Percentiles rank a stretch among this genome's conserved stretches.
Evolutionary conservation across 164 flowering plant species (phyloP).

Genomic region (Santalum album): DNA sequence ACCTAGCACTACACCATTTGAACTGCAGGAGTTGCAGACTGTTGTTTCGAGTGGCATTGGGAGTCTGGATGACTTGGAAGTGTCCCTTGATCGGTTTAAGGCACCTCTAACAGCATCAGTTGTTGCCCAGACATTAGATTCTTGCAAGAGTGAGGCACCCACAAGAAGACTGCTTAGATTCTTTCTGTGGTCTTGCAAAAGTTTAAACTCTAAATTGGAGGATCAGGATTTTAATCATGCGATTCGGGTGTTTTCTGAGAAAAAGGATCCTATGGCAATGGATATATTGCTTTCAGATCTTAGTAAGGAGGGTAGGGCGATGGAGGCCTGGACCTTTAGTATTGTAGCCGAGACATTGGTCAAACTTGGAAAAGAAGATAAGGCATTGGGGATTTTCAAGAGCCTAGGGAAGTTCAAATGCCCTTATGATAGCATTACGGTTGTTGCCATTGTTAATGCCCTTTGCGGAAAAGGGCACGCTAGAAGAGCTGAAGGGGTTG

Average conservation of each 20-base stretch:
- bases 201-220: constrained; percentile 17
- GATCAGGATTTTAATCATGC: constrained; percentile 48
- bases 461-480: constrained; percentile 71
- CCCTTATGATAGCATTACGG: constrained; percentile 29
- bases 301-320: constrained; percentile 33
- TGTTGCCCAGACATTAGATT: constrained; percentile 40
- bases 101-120: constrained; percentile 30
- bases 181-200: constrained; percentile 56
- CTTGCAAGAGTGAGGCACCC: constrained; percentile 46
- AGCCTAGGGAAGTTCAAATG: constrained; percentile 60
- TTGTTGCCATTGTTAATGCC: constrained; percentile 48
- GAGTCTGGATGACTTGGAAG: constrained; percentile 60
- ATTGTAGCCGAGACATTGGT: constrained; percentile 53
- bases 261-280: constrained; percentile 47
- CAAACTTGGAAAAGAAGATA: constrained; percentile 52
- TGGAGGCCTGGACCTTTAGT: constrained; percentile 48
- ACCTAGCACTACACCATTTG: constrained; percentile 4
- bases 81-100: constrained; percentile 24
- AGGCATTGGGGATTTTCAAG: constrained; percentile 70
- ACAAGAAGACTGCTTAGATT: constrained; percentile 64
- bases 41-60: constrained; percentile 42
- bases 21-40: constrained; percentile 29
- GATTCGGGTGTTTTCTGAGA: constrained; percentile 40
- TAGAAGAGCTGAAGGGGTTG: constrained; percentile 57
- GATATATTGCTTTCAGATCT: constrained; percentile 50